These are phyloP conservation scores for Acer campestre DNA, from an alignment of 345 rosid genomes.

Conservation along the genomic window DNA sequence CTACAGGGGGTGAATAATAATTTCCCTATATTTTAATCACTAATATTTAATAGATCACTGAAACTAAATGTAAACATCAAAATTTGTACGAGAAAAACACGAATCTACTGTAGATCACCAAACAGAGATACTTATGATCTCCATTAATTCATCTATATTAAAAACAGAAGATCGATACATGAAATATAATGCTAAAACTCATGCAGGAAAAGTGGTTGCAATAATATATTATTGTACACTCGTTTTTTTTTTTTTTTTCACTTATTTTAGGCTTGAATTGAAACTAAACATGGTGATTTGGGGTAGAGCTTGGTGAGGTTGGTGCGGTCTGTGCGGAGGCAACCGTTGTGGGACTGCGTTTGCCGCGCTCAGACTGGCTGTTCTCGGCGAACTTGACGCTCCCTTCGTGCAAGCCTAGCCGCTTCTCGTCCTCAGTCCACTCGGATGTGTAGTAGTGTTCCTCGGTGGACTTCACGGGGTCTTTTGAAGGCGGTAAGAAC, in stretches of 20 bases:
- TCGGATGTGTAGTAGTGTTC: constrained; percentile 58
- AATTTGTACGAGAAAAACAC: neutral
- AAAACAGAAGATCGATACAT: neutral
- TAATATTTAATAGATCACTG: neutral
- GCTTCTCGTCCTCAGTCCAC: constrained; percentile 74
- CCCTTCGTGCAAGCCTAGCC: constrained; percentile 54
- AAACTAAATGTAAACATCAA: no score
- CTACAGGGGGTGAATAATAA: no score
- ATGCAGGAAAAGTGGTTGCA: neutral
- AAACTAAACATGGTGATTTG: constrained; percentile 39
- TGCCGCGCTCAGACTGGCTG: constrained; percentile 69
- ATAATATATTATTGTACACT: neutral
- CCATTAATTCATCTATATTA: no score
- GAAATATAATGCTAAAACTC: neutral
- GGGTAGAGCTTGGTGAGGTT: constrained; percentile 49
- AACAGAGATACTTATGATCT: neutral
- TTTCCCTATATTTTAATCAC: neutral
- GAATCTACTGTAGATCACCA: neutral
- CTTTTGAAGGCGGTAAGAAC: constrained; percentile 57
- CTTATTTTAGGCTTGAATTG: constrained; percentile 4
- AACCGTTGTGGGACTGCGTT: constrained; percentile 15
- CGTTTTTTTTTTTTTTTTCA: neutral
- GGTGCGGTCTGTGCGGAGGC: constrained; percentile 47
- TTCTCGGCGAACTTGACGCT: constrained; percentile 80
- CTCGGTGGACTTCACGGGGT: constrained; percentile 46